Evolutionary conservation across 176 grass and related monocot species (phyloP).

Genomic region (Cymbopogon citratus): DNA sequence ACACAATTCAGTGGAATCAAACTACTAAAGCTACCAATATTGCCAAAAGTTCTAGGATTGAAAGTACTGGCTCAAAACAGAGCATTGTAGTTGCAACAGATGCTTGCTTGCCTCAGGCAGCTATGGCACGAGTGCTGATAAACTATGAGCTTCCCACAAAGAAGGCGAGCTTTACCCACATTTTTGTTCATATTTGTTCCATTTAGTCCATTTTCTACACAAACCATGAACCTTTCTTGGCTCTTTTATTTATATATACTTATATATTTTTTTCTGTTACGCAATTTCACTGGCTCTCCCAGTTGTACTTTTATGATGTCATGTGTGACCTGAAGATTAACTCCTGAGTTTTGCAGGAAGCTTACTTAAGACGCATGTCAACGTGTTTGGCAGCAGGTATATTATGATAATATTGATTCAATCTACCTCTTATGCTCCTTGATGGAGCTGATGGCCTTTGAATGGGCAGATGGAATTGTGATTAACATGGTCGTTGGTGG

Average conservation of each 20-base stretch:
- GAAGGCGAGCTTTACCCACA: conserved; percentile 40
- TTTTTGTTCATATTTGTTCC: neutral
- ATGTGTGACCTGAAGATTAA: neutral
- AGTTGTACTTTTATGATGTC: neutral
- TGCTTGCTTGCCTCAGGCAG: conserved; percentile 69
- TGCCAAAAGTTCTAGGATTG: conserved; percentile 33
- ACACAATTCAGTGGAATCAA: conserved; percentile 55
- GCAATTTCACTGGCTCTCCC: neutral
- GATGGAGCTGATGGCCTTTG: conserved; percentile 8
- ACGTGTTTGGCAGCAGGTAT: conserved; percentile 82
- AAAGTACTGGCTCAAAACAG: conserved; percentile 34
- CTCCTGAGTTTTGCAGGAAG: conserved; percentile 50
- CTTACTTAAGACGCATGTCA: conserved; percentile 76
- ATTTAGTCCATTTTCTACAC: neutral
- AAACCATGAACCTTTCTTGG: neutral
- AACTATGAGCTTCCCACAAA: conserved; percentile 89
- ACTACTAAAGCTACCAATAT: conserved; percentile 24
- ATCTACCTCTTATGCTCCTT: neutral
- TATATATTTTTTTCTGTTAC: neutral
- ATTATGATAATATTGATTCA: neutral
- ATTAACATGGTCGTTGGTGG: conserved; percentile 99
- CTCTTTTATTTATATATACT: neutral
- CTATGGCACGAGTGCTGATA: conserved; percentile 58
- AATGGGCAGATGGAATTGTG: conserved; percentile 66
- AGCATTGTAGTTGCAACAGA: conserved; percentile 76